These are phyloP conservation scores for Trypanosoma lewisi DNA, from an alignment of 208 protist species.

Conservation along the genomic window DNA sequence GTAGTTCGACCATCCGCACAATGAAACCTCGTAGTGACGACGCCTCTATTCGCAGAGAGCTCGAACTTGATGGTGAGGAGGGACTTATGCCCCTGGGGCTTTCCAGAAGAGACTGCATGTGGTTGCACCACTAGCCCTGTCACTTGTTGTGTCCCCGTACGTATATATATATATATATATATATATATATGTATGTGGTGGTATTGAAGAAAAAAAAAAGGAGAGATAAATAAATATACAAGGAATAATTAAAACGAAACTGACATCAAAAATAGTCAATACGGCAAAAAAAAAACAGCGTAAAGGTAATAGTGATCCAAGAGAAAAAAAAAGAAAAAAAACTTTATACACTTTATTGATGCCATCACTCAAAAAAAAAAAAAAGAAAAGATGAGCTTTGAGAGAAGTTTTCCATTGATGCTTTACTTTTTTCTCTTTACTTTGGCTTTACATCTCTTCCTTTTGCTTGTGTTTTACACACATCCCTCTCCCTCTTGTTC, in stretches of 20 bases:
- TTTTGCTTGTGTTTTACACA: too few species aligned
- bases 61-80: slow-evolving; percentile 8
- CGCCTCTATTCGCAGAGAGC: not conserved
- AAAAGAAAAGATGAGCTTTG: not conserved
- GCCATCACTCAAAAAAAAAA: not conserved
- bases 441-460: not conserved
- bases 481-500: not conserved
- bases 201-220: slow-evolving; percentile 5
- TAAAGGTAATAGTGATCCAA: too few species aligned
- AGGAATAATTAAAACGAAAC: slow-evolving; percentile 14
- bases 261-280: not conserved
- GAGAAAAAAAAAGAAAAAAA: slow-evolving; percentile 4
- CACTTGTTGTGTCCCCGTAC: not conserved
- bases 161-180: not conserved
- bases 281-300: not conserved
- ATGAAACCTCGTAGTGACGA: not conserved
- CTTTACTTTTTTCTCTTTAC: not conserved
- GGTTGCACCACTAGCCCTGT: not conserved
- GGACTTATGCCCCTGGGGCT: not conserved
- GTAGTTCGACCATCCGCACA: slow-evolving; percentile 21
- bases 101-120: not conserved
- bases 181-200: not conserved
- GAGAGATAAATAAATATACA: slow-evolving; percentile 1
- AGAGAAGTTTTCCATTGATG: not conserved
- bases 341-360: not conserved